phyloP scores from a whole-genome alignment of 2,329 filamentous ascomycete species.

The Cordyceps pruinosa region DNA sequence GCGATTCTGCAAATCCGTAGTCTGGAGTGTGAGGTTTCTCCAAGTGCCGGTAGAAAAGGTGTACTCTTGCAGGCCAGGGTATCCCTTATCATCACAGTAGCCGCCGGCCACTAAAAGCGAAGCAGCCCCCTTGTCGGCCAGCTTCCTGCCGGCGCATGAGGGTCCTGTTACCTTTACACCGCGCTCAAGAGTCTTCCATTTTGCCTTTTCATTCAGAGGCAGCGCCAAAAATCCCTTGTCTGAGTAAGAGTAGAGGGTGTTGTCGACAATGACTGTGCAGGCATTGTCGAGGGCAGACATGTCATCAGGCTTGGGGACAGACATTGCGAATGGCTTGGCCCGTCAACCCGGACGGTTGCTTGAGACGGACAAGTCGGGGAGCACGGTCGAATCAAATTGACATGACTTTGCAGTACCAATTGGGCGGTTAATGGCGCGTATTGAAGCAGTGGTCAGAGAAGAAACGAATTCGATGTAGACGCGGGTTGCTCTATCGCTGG shows the following conservation, averaged over 20 bases:
- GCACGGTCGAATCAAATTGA: constrained; percentile 19
- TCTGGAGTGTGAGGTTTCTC: constrained; percentile 38
- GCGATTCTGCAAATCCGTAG: constrained; percentile 58
- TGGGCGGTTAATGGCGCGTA: not conserved
- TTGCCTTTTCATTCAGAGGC: constrained; percentile 56
- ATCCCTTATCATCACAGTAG: constrained; percentile 42
- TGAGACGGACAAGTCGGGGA: not conserved
- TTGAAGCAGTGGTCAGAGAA: not conserved
- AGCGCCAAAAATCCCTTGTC: constrained; percentile 68
- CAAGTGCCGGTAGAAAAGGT: constrained; percentile 48
- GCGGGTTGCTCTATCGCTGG: not conserved
- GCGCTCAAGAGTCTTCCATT: constrained; percentile 61
- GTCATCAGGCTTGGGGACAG: constrained; percentile 58
- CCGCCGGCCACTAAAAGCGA: constrained; percentile 81
- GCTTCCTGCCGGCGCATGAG: constrained; percentile 66
- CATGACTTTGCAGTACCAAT: constrained; percentile 28
- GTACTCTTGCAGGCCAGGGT: constrained; percentile 68
- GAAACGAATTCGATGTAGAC: not conserved
- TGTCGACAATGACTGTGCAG: constrained; percentile 74
- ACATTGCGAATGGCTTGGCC: constrained; percentile 43
- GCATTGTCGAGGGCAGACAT: constrained; percentile 60
- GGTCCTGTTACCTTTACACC: constrained; percentile 68
- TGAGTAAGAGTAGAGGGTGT: constrained; percentile 80
- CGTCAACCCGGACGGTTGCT: constrained; percentile 5
- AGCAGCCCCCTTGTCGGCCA: constrained; percentile 50